Percentiles rank a stretch among this genome's conserved stretches.
Evolutionary conservation across 2,329 filamentous ascomycete species (phyloP).

Genomic region (Parafenestella ontariensis): DNA sequence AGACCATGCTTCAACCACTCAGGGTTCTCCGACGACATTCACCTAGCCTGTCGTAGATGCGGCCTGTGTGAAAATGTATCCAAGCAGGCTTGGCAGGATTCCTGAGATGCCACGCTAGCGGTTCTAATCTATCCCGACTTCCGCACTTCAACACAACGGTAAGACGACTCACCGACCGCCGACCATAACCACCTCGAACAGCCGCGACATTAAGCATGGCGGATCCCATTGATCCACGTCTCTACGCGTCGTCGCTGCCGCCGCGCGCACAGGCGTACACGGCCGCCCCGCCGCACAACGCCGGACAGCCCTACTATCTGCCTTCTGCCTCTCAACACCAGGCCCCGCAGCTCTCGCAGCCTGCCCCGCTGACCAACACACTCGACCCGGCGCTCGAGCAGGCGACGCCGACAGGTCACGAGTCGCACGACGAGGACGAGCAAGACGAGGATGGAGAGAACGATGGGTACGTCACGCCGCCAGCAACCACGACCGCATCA

Average conservation of each 20-base stretch:
- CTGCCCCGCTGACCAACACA: slow-evolving; percentile 24
- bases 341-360: slow-evolving; percentile 22
- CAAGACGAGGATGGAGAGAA: slow-evolving; percentile 39
- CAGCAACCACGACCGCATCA: not conserved
- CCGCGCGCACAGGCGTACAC: slow-evolving; percentile 37
- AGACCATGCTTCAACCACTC: too few species aligned
- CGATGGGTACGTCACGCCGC: slow-evolving; percentile 30
- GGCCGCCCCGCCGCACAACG: slow-evolving; percentile 34
- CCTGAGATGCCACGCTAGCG: not conserved
- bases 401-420: slow-evolving; percentile 33
- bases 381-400: slow-evolving; percentile 45
- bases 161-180: slow-evolving; percentile 27
- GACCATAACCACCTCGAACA: slow-evolving; percentile 11
- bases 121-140: slow-evolving; percentile 1
- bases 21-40: too few species aligned
- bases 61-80: not conserved
- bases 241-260: slow-evolving; percentile 36
- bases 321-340: slow-evolving; percentile 28
- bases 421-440: slow-evolving; percentile 38
- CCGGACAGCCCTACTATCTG: slow-evolving; percentile 37
- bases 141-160: slow-evolving; percentile 13
- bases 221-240: slow-evolving; percentile 41
- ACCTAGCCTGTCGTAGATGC: too few species aligned
- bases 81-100: slow-evolving; percentile 2
- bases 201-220: slow-evolving; percentile 26